Evolutionary conservation across 2,329 filamentous ascomycete species (phyloP).

Genomic region (Blastomyces percursus): DNA sequence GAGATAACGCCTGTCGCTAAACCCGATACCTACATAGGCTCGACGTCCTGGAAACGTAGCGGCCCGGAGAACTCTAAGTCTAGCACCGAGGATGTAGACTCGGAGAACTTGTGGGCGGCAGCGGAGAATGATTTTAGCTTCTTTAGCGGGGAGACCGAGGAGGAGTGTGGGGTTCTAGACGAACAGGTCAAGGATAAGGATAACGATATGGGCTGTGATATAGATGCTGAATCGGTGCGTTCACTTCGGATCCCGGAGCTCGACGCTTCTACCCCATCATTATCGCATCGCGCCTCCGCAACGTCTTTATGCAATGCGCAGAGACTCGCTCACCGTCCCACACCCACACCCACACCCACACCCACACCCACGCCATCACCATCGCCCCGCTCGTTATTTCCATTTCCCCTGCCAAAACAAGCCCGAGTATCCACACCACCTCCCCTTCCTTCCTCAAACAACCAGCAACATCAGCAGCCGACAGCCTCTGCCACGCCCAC

Average conservation of each 20-base stretch:
- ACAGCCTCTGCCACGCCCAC: constrained; percentile 8
- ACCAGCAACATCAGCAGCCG: constrained; percentile 9
- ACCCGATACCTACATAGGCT: constrained; percentile 7
- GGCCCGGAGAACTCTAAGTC: constrained; percentile 38
- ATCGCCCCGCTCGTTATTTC: neutral
- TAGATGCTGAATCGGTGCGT: neutral
- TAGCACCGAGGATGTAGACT: constrained; percentile 49
- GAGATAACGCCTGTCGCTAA: constrained; percentile 38
- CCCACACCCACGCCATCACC: neutral
- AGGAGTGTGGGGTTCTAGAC: constrained; percentile 41
- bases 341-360: neutral
- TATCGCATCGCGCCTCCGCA: neutral
- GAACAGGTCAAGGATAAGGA: constrained; percentile 23
- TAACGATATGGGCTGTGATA: neutral
- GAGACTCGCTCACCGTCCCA: neutral
- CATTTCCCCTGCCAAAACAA: neutral
- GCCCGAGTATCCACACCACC: neutral
- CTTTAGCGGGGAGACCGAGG: constrained; percentile 30
- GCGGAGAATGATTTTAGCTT: constrained; percentile 51
- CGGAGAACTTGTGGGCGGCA: constrained; percentile 49
- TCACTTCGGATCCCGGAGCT: neutral
- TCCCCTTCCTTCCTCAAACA: neutral
- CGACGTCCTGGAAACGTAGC: constrained; percentile 34
- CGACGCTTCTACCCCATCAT: neutral
- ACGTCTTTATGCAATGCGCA: neutral